Evolutionary conservation across 1,139 yeast genomes (phyloP).

Genomic region (Sugiyamaella neomexicana): DNA sequence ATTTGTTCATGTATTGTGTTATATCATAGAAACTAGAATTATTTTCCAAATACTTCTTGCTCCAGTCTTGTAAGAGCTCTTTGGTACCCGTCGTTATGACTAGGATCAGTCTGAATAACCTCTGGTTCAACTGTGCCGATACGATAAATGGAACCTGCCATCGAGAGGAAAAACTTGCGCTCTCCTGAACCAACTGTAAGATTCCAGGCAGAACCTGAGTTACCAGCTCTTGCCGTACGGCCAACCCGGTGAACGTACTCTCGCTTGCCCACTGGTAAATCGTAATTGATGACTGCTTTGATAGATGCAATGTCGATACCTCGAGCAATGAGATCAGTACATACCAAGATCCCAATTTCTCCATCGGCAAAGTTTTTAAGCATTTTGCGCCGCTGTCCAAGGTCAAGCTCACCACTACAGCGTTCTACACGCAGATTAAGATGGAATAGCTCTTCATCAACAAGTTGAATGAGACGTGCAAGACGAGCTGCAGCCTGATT

Average conservation of each 20-base stretch:
- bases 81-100: constrained; percentile 44
- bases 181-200: constrained; percentile 77
- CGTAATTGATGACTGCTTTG: constrained; percentile 81
- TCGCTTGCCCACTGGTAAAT: constrained; percentile 80
- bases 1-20: neutral
- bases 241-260: constrained; percentile 97
- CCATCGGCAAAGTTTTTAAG: constrained; percentile 59
- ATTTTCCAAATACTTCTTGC: constrained; percentile 40
- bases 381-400: constrained; percentile 37
- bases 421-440: constrained; percentile 31
- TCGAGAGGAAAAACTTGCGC: constrained; percentile 56
- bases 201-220: constrained; percentile 69
- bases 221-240: constrained; percentile 92
- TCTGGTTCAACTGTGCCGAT: constrained; percentile 9
- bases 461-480: constrained; percentile 55
- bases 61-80: constrained; percentile 48
- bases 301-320: constrained; percentile 83
- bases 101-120: constrained; percentile 1
- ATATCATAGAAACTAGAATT: neutral
- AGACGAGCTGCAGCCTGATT: constrained; percentile 84
- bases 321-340: constrained; percentile 92
- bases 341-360: constrained; percentile 59
- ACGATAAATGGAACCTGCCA: constrained; percentile 36
- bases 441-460: constrained; percentile 41
- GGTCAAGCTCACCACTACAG: constrained; percentile 43